Base-by-base conservation (phyloP, 805 yeast species). In the Barnettozyma vustinii region DNA sequence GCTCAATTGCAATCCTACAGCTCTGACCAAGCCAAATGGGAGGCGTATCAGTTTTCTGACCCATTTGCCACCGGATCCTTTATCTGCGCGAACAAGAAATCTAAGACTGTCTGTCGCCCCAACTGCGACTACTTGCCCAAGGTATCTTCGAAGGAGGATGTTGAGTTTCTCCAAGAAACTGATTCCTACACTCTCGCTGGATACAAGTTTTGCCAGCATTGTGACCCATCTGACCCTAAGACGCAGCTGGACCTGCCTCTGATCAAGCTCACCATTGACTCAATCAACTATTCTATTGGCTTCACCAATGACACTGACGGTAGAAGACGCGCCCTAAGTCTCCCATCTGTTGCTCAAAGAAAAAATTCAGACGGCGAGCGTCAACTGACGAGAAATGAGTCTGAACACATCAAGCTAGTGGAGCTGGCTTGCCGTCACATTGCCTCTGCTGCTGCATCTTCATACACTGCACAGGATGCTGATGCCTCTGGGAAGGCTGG, bases 351-450 rank as follows among this genome's bases (percentile, higher is more conserved):
- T 33, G 46, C 46, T 41, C 52, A 58, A 1, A 43, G 48, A 36
- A 46, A 44, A 30, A 7, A 35, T 9, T 41, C 45, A 3, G 50
- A 33, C 27, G 55, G 60, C 40, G 42, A 36, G 45, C 51, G 65
- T 46, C 61, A 54, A 39, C 61, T 77, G 26, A 71, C 81, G 20
- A 78, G 80, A 57, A 80, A 80, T 62, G 87, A 83, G 61, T 71
- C 79, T 42, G 89, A 83, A 57, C 91, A 86, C 60, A 73, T 79
- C 57, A 74, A 82, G 51, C 73, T 84, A 42, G 87, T 84, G 20
- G 86, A 81, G 60, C 76, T 82, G 57, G 94, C 96, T 1, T 87
- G 95, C 60, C 80, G 92, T 47, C 91, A 86, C 64, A 82, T 87
- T 59, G 90, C 92, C 1, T 70, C 83, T 39, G 94, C 94, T 30